phyloP scores from a whole-genome alignment of 352 stramenopile genomes.

The Thalassiosira exigua region DNA sequence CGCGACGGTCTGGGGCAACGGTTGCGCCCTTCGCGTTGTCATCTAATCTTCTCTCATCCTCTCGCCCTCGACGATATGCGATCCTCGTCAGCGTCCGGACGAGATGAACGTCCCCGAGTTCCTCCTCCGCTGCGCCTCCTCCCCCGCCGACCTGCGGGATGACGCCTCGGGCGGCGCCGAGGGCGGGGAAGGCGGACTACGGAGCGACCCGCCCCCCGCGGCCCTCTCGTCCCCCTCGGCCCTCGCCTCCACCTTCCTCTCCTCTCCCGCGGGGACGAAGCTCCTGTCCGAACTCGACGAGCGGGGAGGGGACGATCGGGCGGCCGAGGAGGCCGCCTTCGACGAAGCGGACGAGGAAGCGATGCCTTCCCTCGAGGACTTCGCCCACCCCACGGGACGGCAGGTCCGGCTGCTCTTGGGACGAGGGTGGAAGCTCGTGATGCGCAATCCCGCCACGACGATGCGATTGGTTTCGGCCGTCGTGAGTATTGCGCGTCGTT shows the following conservation, averaged over 20 bases:
- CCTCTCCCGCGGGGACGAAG: conserved; percentile 2
- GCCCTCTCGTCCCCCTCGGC: conserved; percentile 14
- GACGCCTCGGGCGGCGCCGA: background rate
- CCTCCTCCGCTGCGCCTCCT: too few relatives aligned
- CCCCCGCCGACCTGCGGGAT: too few relatives aligned
- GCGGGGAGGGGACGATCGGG: background rate
- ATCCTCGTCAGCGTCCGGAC: too few relatives aligned
- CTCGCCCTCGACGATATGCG: too few relatives aligned
- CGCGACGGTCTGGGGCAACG: too few relatives aligned
- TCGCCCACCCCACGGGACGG: conserved; percentile 6
- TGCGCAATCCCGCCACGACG: conserved; percentile 19
- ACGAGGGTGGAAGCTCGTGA: conserved; percentile 3
- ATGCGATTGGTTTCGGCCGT: conserved; percentile 11
- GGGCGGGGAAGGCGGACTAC: conserved; percentile 5
- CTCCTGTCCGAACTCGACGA: conserved; percentile 18
- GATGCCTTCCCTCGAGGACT: conserved; percentile 4
- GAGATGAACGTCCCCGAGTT: too few relatives aligned
- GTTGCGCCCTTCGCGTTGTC: too few relatives aligned
- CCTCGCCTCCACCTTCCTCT: conserved; percentile 6
- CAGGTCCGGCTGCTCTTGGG: conserved; percentile 11
- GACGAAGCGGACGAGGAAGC: too few relatives aligned
- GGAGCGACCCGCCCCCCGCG: too few relatives aligned
- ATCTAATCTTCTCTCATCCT: too few relatives aligned
- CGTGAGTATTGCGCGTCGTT: background rate
- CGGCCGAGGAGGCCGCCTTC: background rate